Conservation (phyloP, 441 rosid genomes). For the Populus tomentosa region DNA sequence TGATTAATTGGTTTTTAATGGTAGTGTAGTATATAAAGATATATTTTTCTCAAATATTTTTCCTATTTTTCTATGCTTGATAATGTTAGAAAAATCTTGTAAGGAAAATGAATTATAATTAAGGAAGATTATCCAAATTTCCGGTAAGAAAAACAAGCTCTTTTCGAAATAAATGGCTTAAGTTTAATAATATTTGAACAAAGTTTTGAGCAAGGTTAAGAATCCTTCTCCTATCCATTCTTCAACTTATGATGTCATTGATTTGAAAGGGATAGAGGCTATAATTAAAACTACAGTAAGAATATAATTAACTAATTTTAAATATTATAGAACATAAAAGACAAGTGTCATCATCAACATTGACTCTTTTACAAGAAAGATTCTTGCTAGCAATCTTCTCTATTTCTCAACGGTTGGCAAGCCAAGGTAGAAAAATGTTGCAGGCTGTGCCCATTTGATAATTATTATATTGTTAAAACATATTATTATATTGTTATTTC, state of each 20-base stretch:
- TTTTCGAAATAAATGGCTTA: background rate
- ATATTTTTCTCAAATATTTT: no score
- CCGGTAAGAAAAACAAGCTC: no score
- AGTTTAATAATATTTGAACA: no score
- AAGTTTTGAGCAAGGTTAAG: no score
- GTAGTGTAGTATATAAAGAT: background rate
- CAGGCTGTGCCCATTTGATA: conserved; percentile 18
- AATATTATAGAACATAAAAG: conserved; percentile 3
- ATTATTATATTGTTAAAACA: background rate
- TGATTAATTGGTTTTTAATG: no score
- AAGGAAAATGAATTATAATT: no score
- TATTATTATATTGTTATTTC: no score
- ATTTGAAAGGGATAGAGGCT: background rate
- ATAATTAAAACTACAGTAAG: background rate
- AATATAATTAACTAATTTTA: conserved; percentile 4
- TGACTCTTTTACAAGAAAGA: conserved; percentile 30
- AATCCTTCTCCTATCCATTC: background rate
- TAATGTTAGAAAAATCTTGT: no score
- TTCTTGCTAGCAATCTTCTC: conserved; percentile 1
- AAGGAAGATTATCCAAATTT: no score
- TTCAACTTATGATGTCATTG: background rate
- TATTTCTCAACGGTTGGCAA: conserved; percentile 45
- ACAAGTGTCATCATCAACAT: conserved; percentile 30
- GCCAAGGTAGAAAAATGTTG: conserved; percentile 30
- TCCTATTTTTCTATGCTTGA: no score